Base-by-base conservation (phyloP, 2,329 filamentous ascomycete genomes). In the Fusarium bactridioides region DNA sequence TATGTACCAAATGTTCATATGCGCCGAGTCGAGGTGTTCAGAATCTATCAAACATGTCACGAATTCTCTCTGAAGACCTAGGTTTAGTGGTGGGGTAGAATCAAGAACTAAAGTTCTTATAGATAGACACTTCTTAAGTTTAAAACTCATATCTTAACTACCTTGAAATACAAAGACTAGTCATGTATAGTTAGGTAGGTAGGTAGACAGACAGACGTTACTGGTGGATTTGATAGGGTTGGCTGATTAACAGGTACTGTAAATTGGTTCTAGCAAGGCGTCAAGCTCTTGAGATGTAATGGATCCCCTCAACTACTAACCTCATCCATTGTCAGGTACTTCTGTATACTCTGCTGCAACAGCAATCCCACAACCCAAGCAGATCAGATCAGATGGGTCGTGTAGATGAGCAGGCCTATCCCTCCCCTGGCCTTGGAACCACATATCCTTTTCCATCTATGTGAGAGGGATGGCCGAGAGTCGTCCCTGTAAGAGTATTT, bases 401-500 rank as follows among this genome's bases (percentile, higher is more conserved):
- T 65, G 50, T 66, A 45, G 37, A 55, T 21, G 21, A 65, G 48
- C 60, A 65, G 43, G 37, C 29, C 35, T 50, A 31, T 50, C 45
- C 40, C 62, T 47, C 33, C 64, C 44, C 48, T 40, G 15, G 27
- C 35, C 23, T 31, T 43, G 10, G 33, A 18, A 31, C 40, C 50
- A 35, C 29, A 56, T 25, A 27, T 23, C 31, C 21, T 35, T 43
- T 54, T 45, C 29, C 23, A 57, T 61, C 48, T 47, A 38, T 63
- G 54, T 54, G 50, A 60, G 43, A 43, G 27, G 27, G 59, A 47
- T 51, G 45, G 58, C 63, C 44, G 60, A 48, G 45, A 44, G 51
- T 47, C 47, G 29, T 56, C 53, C 63, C 64, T 61, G 21, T 45
- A 27, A 59, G 60, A 60, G 37, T 54, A 56, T 40, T 73, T 73